phyloP scores from a whole-genome alignment of 371 early-diverging fungal species.

The Mortierella sp. region DNA sequence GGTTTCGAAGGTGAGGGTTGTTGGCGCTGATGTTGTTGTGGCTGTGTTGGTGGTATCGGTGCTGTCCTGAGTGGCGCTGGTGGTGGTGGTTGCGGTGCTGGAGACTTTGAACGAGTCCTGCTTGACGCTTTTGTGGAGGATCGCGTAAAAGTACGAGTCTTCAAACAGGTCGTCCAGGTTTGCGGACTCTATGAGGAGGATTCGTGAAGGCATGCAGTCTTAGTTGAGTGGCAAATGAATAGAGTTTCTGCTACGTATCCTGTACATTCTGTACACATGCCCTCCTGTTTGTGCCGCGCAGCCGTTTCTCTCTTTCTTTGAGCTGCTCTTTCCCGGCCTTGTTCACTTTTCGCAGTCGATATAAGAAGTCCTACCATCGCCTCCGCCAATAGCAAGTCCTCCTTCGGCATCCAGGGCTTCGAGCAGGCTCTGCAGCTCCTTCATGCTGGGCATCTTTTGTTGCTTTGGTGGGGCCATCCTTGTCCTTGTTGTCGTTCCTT shows the following conservation, averaged over 20 bases:
- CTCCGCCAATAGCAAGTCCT: conserved; percentile 39
- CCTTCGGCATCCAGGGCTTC: conserved; percentile 47
- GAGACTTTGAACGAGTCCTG: conserved; percentile 21
- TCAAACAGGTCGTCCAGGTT: conserved; percentile 54
- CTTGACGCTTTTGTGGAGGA: conserved; percentile 40
- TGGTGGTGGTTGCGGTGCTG: background rate
- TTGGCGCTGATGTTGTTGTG: background rate
- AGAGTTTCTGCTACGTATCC: background rate
- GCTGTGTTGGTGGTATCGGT: background rate
- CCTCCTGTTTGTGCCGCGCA: background rate
- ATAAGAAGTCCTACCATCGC: conserved; percentile 8
- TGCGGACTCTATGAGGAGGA: conserved; percentile 26
- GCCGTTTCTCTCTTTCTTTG: background rate
- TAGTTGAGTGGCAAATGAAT: too few relatives aligned
- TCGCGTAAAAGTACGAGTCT: conserved; percentile 48
- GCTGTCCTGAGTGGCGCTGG: background rate
- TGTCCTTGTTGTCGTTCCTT: background rate
- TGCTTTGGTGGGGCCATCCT: conserved; percentile 47
- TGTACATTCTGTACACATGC: too few relatives aligned
- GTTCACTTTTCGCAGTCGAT: background rate
- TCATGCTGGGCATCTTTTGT: conserved; percentile 52
- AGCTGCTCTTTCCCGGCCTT: background rate
- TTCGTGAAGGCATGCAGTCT: background rate
- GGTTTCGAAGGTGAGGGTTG: conserved; percentile 18
- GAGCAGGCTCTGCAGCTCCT: conserved; percentile 44